Conservation (phyloP, 192 early-diverging fungal genomes). For the Lobosporangium transversale region DNA sequence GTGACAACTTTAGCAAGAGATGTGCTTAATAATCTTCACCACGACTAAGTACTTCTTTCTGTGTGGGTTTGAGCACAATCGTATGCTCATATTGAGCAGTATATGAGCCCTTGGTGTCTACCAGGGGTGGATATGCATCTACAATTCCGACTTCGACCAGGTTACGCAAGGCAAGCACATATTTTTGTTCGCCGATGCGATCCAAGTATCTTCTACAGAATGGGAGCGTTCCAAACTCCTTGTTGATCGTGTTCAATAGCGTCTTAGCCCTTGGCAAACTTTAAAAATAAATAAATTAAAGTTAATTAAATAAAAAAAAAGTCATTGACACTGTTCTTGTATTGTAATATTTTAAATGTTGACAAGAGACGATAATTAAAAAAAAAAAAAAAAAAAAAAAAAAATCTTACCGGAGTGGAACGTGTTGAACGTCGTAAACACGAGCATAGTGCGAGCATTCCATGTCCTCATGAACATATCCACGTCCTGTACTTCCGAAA, state of each 20-base stretch:
- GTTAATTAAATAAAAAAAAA: background rate
- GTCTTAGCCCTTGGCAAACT: constrained; percentile 79
- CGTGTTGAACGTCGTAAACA: constrained; percentile 65
- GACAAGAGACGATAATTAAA: too few relatives aligned
- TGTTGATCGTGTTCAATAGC: constrained; percentile 83
- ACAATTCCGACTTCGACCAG: constrained; percentile 88
- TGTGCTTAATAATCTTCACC: constrained; percentile 58
- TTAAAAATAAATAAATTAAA: background rate
- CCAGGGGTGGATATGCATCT: constrained; percentile 87
- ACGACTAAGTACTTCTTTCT: constrained; percentile 77
- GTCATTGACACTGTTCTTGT: background rate
- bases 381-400: background rate
- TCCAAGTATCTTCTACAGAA: constrained; percentile 97
- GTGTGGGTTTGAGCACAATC: constrained; percentile 85
- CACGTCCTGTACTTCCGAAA: constrained; percentile 94
- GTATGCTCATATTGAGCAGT: constrained; percentile 99
- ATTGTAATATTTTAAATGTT: background rate
- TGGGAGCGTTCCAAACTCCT: constrained; percentile 92
- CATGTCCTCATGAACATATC: constrained; percentile 88
- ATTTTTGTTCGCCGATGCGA: constrained; percentile 91
- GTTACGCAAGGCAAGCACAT: constrained; percentile 84
- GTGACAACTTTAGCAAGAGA: too few relatives aligned
- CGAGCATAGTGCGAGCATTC: constrained; percentile 93
- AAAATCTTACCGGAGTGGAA: constrained; percentile 68
- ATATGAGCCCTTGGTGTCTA: constrained; percentile 85